Conservation (phyloP, 2,329 filamentous ascomycete species). For the Sporothrix brunneoviolacea region DNA sequence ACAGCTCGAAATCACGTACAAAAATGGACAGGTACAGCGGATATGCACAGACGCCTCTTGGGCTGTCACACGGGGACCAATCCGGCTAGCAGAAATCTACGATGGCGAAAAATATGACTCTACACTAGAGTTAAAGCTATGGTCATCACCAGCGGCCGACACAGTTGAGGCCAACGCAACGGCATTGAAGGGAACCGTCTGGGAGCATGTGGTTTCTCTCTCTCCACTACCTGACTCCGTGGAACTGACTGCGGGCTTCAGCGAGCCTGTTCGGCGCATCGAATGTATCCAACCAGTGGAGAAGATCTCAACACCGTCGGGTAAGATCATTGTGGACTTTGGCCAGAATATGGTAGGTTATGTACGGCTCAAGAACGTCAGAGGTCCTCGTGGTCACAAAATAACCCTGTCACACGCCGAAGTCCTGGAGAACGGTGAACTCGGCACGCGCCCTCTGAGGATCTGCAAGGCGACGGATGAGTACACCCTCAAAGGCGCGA, state of each 20-base stretch:
- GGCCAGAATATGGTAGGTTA: constrained; percentile 52
- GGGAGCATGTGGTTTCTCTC: not conserved
- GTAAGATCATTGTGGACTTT: constrained; percentile 47
- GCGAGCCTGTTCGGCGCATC: constrained; percentile 34
- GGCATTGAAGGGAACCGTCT: not conserved
- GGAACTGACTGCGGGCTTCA: constrained; percentile 15
- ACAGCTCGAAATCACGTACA: constrained; percentile 27
- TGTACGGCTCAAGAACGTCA: no score
- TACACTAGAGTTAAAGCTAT: constrained; percentile 17
- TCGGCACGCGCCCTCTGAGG: constrained; percentile 36
- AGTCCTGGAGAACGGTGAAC: constrained; percentile 44
- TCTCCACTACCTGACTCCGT: not conserved
- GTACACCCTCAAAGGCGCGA: no score
- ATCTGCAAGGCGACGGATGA: constrained; percentile 33
- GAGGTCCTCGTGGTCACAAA: constrained; percentile 31
- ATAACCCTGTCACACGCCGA: constrained; percentile 44
- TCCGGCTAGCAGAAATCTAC: constrained; percentile 38
- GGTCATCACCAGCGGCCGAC: constrained; percentile 13
- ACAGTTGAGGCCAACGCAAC: not conserved
- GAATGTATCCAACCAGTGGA: constrained; percentile 24
- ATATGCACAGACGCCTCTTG: not conserved
- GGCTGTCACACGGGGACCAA: not conserved
- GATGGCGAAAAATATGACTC: constrained; percentile 46
- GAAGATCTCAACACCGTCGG: constrained; percentile 29
- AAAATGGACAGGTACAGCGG: not conserved